phyloP scores from a whole-genome alignment of 768 basidiomycete genomes.

The Agrocybe chaxingu region DNA sequence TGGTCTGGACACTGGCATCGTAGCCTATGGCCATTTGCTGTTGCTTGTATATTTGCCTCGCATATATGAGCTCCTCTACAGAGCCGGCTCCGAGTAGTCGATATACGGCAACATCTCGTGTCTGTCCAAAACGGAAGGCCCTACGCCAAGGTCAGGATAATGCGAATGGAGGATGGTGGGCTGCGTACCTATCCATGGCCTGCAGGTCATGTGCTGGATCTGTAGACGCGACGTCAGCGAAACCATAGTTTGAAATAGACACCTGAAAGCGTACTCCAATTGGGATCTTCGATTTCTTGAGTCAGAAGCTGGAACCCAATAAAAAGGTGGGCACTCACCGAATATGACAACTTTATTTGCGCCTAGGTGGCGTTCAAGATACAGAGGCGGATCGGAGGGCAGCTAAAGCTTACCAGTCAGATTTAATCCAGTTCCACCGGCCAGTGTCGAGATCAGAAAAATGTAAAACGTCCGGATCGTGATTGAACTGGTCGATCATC shows the following conservation, averaged over 20 bases:
- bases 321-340: slow-evolving; percentile 38
- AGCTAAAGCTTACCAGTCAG: slow-evolving; percentile 45
- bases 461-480: slow-evolving; percentile 67
- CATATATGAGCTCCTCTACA: slow-evolving; percentile 85
- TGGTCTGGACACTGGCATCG: slow-evolving; percentile 77
- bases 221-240: slow-evolving; percentile 23
- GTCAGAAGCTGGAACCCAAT: slow-evolving; percentile 3
- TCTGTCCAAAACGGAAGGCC: slow-evolving; percentile 85
- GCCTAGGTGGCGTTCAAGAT: slow-evolving; percentile 28
- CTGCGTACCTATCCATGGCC: slow-evolving; percentile 69
- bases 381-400: neutral
- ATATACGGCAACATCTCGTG: slow-evolving; percentile 80
- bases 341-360: slow-evolving; percentile 96
- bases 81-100: slow-evolving; percentile 85
- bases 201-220: slow-evolving; percentile 95
- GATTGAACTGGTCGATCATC: slow-evolving; percentile 81
- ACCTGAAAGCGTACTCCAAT: slow-evolving; percentile 73
- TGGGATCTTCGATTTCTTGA: slow-evolving; percentile 59
- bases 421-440: slow-evolving; percentile 90
- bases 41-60: slow-evolving; percentile 88
- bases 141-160: slow-evolving; percentile 21
- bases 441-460: slow-evolving; percentile 87
- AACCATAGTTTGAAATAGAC: neutral
- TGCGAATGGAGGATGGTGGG: neutral
- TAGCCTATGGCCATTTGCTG: slow-evolving; percentile 94